Evolutionary conservation across 2,329 filamentous ascomycete species (phyloP).

Genomic region (Sporothrix schenckii): DNA sequence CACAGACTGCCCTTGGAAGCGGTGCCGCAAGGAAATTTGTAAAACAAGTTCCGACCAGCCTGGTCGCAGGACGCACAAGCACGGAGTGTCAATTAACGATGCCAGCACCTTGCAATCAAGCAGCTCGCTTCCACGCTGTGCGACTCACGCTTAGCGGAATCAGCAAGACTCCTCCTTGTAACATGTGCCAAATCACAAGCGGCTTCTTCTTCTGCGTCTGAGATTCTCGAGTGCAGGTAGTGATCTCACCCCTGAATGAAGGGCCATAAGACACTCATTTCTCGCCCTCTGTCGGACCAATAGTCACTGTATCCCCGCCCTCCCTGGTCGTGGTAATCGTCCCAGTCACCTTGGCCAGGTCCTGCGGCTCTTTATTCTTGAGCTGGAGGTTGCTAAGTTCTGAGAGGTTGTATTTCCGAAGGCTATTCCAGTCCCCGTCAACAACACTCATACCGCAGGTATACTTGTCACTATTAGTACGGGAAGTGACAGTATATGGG

Average conservation of each 20-base stretch:
- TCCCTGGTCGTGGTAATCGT: neutral
- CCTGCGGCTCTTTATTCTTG: conserved; percentile 35
- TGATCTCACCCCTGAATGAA: too few species aligned
- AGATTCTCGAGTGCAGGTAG: neutral
- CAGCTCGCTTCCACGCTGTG: conserved; percentile 23
- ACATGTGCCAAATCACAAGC: neutral
- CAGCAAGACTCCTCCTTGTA: neutral
- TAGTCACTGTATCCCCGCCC: neutral
- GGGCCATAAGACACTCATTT: neutral
- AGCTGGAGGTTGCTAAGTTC: conserved; percentile 63
- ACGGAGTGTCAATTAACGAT: neutral
- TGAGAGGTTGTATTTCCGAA: conserved; percentile 78
- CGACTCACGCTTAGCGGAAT: neutral
- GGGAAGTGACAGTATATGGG: neutral
- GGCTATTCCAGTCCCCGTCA: conserved; percentile 69
- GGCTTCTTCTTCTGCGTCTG: neutral
- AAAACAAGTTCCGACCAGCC: neutral
- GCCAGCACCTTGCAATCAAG: conserved; percentile 1
- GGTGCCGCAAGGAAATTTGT: neutral
- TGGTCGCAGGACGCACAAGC: neutral
- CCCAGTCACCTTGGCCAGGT: neutral
- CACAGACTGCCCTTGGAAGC: neutral
- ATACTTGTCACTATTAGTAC: conserved; percentile 46
- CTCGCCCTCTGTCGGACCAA: neutral
- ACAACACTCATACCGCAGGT: conserved; percentile 79